These are phyloP conservation scores for Huntiella bhutanensis DNA, from an alignment of 2,329 filamentous ascomycete species.

Conservation along the genomic window DNA sequence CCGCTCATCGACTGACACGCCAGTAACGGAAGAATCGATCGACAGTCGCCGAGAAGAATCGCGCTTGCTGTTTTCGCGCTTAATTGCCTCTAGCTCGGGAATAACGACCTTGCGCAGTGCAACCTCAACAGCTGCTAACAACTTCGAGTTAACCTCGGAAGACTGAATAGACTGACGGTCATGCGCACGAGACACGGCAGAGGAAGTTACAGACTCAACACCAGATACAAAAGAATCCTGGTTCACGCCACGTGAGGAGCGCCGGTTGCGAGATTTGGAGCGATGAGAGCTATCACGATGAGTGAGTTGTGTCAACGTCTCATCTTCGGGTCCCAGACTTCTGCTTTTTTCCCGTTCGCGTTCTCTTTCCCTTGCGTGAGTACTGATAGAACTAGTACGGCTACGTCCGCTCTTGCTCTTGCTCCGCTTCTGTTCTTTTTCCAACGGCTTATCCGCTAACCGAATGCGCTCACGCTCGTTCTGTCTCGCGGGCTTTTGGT, in stretches of 20 bases:
- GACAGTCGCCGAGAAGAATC: slow-evolving; percentile 48
- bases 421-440: slow-evolving; percentile 26
- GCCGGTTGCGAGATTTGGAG: slow-evolving; percentile 5
- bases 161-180: slow-evolving; percentile 36
- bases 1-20: slow-evolving; percentile 33
- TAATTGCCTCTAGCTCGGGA: slow-evolving; percentile 78
- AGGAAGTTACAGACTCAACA: slow-evolving; percentile 36
- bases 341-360: slow-evolving; percentile 2
- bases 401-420: slow-evolving; percentile 20
- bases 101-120: slow-evolving; percentile 78
- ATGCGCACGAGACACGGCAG: slow-evolving; percentile 33
- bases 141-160: slow-evolving; percentile 59
- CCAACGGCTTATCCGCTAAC: slow-evolving; percentile 13
- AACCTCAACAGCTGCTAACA: slow-evolving; percentile 83
- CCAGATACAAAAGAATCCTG: slow-evolving; percentile 34
- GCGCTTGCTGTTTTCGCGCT: slow-evolving; percentile 69
- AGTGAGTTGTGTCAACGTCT: slow-evolving; percentile 6
- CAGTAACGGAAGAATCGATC: slow-evolving; percentile 34
- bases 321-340: not conserved
- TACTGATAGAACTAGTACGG: slow-evolving; percentile 15
- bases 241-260: slow-evolving; percentile 24
- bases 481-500: slow-evolving; percentile 25
- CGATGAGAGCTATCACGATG: slow-evolving; percentile 7
- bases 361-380: slow-evolving; percentile 14
- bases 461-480: slow-evolving; percentile 14